phyloP scores from a whole-genome alignment of 2,329 filamentous ascomycete genomes.

The Grosmannia huntii region DNA sequence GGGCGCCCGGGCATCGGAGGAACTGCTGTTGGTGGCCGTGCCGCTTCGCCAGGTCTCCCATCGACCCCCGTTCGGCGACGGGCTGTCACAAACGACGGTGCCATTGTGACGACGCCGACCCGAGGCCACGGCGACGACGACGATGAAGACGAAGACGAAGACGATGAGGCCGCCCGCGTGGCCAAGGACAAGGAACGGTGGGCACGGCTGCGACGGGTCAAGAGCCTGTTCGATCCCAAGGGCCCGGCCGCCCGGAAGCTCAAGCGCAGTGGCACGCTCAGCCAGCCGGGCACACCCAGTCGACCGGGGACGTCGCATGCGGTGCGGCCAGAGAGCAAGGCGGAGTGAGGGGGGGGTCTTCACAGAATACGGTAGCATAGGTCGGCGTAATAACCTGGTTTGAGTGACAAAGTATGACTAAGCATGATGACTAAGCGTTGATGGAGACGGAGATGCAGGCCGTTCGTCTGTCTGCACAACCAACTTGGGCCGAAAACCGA shows the following conservation, averaged over 20 bases:
- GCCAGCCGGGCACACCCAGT: not conserved
- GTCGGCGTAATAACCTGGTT: not conserved
- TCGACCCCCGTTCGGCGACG: not conserved
- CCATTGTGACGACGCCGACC: too few species aligned
- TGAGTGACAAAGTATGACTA: too few species aligned
- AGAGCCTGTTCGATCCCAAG: slow-evolving; percentile 59
- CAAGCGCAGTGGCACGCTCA: slow-evolving; percentile 11
- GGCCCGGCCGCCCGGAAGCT: slow-evolving; percentile 35
- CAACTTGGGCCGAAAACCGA: slow-evolving; percentile 30
- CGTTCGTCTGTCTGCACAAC: too few species aligned
- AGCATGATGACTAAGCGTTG: not conserved
- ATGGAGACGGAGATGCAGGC: too few species aligned
- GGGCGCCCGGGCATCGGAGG: slow-evolving; percentile 16
- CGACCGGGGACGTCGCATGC: not conserved
- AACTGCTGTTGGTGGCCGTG: not conserved
- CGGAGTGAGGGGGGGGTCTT: too few species aligned
- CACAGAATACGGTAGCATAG: not conserved
- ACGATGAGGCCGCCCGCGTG: slow-evolving; percentile 32
- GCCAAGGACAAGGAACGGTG: slow-evolving; percentile 60
- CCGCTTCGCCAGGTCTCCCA: not conserved
- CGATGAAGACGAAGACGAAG: slow-evolving; percentile 22
- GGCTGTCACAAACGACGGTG: slow-evolving; percentile 8
- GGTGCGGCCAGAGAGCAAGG: not conserved
- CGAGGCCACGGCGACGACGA: slow-evolving; percentile 13
- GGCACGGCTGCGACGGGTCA: slow-evolving; percentile 57